Percentiles rank a stretch among this genome's conserved stretches.
phyloP scores from a whole-genome alignment of 352 stramenopile species.

The Phytophthora tentaculata region DNA sequence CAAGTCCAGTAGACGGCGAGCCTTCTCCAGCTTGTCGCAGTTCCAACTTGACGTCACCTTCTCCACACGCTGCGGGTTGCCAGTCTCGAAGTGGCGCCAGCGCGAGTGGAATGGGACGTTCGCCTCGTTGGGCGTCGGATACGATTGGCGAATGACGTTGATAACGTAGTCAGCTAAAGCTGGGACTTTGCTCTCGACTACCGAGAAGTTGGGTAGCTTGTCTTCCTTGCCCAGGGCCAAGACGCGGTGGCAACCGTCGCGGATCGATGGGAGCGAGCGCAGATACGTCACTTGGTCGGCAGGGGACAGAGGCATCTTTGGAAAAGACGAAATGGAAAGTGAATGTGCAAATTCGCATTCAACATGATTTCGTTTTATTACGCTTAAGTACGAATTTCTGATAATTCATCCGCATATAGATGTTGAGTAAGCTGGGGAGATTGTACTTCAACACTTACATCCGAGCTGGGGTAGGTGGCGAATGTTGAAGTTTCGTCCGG shows the following conservation, averaged over 20 bases:
- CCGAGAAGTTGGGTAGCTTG: slow-evolving; percentile 66
- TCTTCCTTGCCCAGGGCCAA: slow-evolving; percentile 55
- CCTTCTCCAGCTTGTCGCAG: slow-evolving; percentile 59
- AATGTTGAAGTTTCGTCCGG: no score
- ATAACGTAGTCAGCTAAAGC: slow-evolving; percentile 78
- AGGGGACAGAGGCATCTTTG: slow-evolving; percentile 15
- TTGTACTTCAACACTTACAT: background rate
- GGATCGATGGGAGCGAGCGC: slow-evolving; percentile 74
- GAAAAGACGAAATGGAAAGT: background rate
- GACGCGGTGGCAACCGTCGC: slow-evolving; percentile 72
- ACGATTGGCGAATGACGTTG: slow-evolving; percentile 59
- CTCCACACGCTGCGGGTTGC: slow-evolving; percentile 62
- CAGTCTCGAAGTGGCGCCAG: slow-evolving; percentile 84
- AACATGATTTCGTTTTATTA: slow-evolving; percentile 11
- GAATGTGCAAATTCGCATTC: slow-evolving; percentile 24
- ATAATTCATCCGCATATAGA: background rate
- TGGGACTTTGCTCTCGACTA: slow-evolving; percentile 62
- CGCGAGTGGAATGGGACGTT: slow-evolving; percentile 84
- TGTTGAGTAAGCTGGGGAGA: background rate
- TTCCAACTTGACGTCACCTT: slow-evolving; percentile 56
- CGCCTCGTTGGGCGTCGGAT: slow-evolving; percentile 50
- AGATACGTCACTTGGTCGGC: slow-evolving; percentile 61
- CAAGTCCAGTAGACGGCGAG: slow-evolving; percentile 75
- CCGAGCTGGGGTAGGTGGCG: no score
- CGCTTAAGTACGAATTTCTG: slow-evolving; percentile 13